Conservation (phyloP, 129 eudicot species). For the Solidago caesia region DNA sequence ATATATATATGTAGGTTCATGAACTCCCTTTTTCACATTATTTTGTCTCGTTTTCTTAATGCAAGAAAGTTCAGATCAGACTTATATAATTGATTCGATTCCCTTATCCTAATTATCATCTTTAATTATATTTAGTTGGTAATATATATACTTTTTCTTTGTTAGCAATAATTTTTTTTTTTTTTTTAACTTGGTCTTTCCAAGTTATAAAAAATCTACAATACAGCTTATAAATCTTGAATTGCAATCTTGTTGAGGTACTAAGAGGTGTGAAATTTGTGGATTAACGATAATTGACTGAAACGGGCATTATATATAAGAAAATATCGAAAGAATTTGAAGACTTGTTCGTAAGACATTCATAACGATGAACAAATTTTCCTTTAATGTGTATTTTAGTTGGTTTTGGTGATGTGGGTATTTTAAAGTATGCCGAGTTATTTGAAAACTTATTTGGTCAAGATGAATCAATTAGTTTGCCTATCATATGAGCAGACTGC, state of each 20-base stretch:
- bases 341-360: too few species aligned
- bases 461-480: too few species aligned
- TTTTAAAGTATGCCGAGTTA: too few species aligned
- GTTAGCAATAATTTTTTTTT: not conserved
- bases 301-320: not conserved
- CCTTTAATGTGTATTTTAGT: too few species aligned
- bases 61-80: conserved; percentile 22
- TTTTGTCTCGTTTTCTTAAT: conserved; percentile 26
- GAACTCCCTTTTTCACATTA: conserved; percentile 32
- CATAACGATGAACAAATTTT: too few species aligned
- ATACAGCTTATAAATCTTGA: not conserved
- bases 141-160: not conserved
- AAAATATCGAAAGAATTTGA: not conserved
- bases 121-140: not conserved
- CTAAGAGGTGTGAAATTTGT: not conserved
- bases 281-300: not conserved
- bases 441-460: too few species aligned
- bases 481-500: too few species aligned
- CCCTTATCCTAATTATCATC: not conserved
- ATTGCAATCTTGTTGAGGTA: not conserved
- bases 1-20: conserved; percentile 33
- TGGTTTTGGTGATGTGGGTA: not conserved
- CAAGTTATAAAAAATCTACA: not conserved
- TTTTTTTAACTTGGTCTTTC: not conserved
- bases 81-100: not conserved